Evolutionary conservation across 108 stramenopile species (phyloP).

Genomic region (Skeletonema marinoi): DNA sequence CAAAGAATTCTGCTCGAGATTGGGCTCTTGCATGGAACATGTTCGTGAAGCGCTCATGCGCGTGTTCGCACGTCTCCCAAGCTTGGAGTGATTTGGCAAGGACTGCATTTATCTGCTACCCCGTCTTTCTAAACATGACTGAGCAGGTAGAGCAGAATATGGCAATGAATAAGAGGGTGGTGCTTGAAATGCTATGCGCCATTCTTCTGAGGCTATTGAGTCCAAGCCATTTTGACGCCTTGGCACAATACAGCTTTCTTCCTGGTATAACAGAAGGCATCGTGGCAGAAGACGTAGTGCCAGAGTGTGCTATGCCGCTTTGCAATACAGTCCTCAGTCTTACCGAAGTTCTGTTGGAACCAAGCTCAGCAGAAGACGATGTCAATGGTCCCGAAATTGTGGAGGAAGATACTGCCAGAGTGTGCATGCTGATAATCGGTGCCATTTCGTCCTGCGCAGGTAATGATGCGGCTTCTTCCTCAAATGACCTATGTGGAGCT

Average conservation of each 20-base stretch:
- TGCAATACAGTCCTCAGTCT: slow-evolving; percentile 41
- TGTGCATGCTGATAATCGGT: slow-evolving; percentile 27
- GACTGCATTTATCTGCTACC: slow-evolving; percentile 45
- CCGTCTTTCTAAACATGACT: slow-evolving; percentile 14
- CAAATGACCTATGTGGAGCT: slow-evolving; percentile 12
- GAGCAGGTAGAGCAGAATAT: neutral
- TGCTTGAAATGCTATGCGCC: slow-evolving; percentile 35
- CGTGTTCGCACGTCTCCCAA: slow-evolving; percentile 53
- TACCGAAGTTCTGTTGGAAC: slow-evolving; percentile 33
- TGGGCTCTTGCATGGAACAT: slow-evolving; percentile 68
- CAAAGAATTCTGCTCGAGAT: slow-evolving; percentile 19
- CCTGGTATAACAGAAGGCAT: neutral
- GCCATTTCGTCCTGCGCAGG: slow-evolving; percentile 40
- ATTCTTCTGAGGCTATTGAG: slow-evolving; percentile 36
- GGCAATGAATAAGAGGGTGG: slow-evolving; percentile 10
- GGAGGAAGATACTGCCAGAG: slow-evolving; percentile 42
- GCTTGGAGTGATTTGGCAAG: slow-evolving; percentile 48
- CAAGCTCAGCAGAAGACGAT: neutral
- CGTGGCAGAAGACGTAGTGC: slow-evolving; percentile 9
- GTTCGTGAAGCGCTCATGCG: slow-evolving; percentile 45
- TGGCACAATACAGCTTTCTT: slow-evolving; percentile 13
- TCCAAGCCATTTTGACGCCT: slow-evolving; percentile 25
- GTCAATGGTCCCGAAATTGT: slow-evolving; percentile 18
- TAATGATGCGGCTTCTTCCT: slow-evolving; percentile 1
- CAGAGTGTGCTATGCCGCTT: slow-evolving; percentile 38